A percentile compares a stretch with the other conserved stretches of the same genome.
Evolutionary conservation across 768 basidiomycete species (phyloP).

Genomic region (Amanita thiersii): DNA sequence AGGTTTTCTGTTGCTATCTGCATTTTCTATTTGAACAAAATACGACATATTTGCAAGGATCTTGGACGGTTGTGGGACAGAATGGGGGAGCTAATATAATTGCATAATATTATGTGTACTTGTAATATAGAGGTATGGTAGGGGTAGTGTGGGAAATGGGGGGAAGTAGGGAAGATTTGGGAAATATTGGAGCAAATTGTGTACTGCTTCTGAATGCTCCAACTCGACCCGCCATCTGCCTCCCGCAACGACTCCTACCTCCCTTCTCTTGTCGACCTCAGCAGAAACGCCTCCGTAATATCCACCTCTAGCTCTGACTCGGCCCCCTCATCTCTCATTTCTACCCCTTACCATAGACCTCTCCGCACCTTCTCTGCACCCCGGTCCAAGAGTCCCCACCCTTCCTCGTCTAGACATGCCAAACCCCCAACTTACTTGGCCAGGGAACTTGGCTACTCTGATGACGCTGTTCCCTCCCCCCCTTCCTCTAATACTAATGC

Average conservation of each 20-base stretch:
- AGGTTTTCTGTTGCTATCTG: conserved; percentile 1
- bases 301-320: conserved; percentile 55
- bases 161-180: too few relatives aligned
- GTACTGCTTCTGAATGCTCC: conserved; percentile 35
- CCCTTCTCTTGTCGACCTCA: conserved; percentile 48
- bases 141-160: too few relatives aligned
- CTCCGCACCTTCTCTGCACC: conserved; percentile 61
- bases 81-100: background rate
- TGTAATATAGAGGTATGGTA: too few relatives aligned
- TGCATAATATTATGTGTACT: too few relatives aligned
- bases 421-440: conserved; percentile 50
- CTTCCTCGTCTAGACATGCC: conserved; percentile 26
- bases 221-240: conserved; percentile 22
- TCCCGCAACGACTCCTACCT: conserved; percentile 20
- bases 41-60: background rate
- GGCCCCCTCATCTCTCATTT: conserved; percentile 31
- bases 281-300: conserved; percentile 72
- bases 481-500: conserved; percentile 8
- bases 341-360: conserved; percentile 44
- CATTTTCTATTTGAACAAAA: background rate
- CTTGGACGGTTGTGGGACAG: background rate
- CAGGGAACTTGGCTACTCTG: conserved; percentile 35
- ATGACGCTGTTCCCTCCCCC: background rate
- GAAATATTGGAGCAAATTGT: too few relatives aligned
- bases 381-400: conserved; percentile 44